Evolutionary conservation across 2,329 filamentous ascomycete species (phyloP).

Genomic region (Sodiomyces alkalinus): DNA sequence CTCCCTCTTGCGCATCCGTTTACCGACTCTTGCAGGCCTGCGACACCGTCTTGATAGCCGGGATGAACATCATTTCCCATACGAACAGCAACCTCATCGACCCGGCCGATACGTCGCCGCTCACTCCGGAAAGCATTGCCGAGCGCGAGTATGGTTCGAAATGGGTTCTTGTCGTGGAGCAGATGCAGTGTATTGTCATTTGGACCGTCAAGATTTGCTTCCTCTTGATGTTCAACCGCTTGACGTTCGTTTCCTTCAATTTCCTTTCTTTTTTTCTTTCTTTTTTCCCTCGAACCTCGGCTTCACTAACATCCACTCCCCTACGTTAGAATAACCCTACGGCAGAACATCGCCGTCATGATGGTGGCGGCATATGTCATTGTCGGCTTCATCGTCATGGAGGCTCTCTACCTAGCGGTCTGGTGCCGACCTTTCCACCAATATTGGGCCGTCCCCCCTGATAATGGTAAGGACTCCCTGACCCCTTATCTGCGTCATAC

Average conservation of each 20-base stretch:
- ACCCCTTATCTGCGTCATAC: background rate
- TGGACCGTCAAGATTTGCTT: constrained; percentile 42
- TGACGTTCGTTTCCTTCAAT: constrained; percentile 21
- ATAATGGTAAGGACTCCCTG: constrained; percentile 24
- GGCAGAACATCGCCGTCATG: constrained; percentile 31
- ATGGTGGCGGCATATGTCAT: constrained; percentile 30
- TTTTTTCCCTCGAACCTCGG: no score
- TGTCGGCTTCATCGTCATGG: constrained; percentile 32
- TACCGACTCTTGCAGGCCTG: constrained; percentile 14
- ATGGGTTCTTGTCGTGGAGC: constrained; percentile 45
- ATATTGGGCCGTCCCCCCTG: constrained; percentile 41
- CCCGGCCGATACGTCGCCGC: constrained; percentile 22
- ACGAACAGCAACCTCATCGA: constrained; percentile 47
- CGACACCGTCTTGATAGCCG: constrained; percentile 38
- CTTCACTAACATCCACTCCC: no score
- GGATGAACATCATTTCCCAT: constrained; percentile 37
- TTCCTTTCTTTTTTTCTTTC: no score
- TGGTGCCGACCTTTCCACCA: constrained; percentile 41
- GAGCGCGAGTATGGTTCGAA: constrained; percentile 38
- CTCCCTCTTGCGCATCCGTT: background rate
- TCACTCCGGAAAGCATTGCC: constrained; percentile 28
- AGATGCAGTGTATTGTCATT: constrained; percentile 44
- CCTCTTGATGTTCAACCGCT: constrained; percentile 38
- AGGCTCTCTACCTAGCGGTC: constrained; percentile 31
- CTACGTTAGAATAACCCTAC: constrained; percentile 25